Percentiles rank a stretch among this genome's conserved stretches.
Conservation (phyloP, 208 protist species). For the Trypanosoma cruzi region DNA sequence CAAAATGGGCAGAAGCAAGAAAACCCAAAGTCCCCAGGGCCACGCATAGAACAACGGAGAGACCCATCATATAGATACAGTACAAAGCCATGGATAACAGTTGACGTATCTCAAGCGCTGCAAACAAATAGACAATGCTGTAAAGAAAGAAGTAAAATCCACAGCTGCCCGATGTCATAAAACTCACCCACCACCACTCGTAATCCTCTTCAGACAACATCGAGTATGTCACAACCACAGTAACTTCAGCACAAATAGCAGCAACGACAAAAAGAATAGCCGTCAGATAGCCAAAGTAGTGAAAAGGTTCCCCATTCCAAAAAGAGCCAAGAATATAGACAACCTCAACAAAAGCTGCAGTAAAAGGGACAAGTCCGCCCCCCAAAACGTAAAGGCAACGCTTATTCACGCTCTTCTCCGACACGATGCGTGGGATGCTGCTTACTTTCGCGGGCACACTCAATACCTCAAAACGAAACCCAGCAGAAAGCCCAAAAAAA, state of each 20-base stretch:
- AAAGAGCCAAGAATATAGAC: slow-evolving; percentile 95
- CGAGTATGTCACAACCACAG: slow-evolving; percentile 97
- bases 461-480: slow-evolving; percentile 75
- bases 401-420: slow-evolving; percentile 40
- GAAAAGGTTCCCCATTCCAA: slow-evolving; percentile 94
- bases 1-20: slow-evolving; percentile 66
- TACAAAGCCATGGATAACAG: slow-evolving; percentile 66
- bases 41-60: slow-evolving; percentile 61
- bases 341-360: slow-evolving; percentile 97
- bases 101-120: slow-evolving; percentile 65
- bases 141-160: slow-evolving; percentile 95
- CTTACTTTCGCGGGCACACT: slow-evolving; percentile 85
- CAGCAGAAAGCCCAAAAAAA: slow-evolving; percentile 90
- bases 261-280: slow-evolving; percentile 94
- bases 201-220: slow-evolving; percentile 96
- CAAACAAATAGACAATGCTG: slow-evolving; percentile 91
- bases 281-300: slow-evolving; percentile 96
- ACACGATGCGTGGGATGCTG: slow-evolving; percentile 95
- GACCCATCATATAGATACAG: slow-evolving; percentile 69
- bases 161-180: slow-evolving; percentile 68
- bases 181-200: slow-evolving; percentile 98
- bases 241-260: slow-evolving; percentile 95
- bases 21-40: slow-evolving; percentile 80
- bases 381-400: slow-evolving; percentile 38
- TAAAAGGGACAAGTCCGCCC: slow-evolving; percentile 95